phyloP scores from a whole-genome alignment of 176 grass and related monocot species.

The Pontederia paniculata region DNA sequence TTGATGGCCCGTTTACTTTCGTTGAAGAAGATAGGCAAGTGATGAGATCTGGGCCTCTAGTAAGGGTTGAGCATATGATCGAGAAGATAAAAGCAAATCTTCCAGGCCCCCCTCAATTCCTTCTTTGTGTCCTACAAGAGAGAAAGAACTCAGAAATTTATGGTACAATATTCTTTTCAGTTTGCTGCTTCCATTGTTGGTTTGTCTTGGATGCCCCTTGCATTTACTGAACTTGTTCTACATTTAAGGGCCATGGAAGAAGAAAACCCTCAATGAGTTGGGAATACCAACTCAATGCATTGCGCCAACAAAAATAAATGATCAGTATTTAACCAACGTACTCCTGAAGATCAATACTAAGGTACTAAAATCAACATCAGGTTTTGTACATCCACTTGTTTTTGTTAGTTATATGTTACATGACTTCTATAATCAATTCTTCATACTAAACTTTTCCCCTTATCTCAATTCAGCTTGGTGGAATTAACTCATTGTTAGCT shows the following conservation, averaged over 20 bases:
- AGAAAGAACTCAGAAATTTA: conserved; percentile 87
- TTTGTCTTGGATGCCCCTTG: background rate
- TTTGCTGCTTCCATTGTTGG: background rate
- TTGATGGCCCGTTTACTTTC: conserved; percentile 50
- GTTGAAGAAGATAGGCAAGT: conserved; percentile 66
- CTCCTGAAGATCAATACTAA: conserved; percentile 95
- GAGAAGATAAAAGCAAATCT: conserved; percentile 62
- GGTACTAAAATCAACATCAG: conserved; percentile 26
- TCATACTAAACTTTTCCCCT: conserved; percentile 20
- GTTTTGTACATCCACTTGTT: conserved; percentile 1
- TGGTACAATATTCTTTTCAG: conserved; percentile 21
- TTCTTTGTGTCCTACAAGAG: conserved; percentile 88
- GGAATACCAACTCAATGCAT: conserved; percentile 89
- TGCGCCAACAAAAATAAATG: conserved; percentile 73
- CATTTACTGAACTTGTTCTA: conserved; percentile 8
- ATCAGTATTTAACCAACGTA: conserved; percentile 91
- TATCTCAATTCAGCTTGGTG: conserved; percentile 53
- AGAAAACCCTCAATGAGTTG: conserved; percentile 81
- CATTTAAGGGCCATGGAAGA: conserved; percentile 85
- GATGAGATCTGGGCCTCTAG: conserved; percentile 47
- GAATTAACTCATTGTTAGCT: conserved; percentile 59
- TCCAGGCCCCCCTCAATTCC: conserved; percentile 49
- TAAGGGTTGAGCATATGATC: conserved; percentile 79
- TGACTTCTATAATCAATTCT: background rate
- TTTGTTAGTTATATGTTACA: background rate